These are phyloP conservation scores for Hypomontagnella submonticulosa DNA, from an alignment of 495 filamentous ascomycete genomes.

Conservation along the genomic window DNA sequence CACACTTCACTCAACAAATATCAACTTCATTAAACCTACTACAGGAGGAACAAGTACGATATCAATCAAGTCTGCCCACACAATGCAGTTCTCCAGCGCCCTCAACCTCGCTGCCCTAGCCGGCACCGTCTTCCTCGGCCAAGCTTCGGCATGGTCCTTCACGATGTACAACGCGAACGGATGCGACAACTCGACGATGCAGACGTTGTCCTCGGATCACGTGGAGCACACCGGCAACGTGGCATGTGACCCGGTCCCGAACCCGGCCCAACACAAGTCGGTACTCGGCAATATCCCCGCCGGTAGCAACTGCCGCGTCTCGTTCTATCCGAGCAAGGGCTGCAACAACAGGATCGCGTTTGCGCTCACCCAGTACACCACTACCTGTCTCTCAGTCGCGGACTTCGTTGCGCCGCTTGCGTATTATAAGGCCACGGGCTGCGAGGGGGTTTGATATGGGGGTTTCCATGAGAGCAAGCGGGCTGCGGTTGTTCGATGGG, in stretches of 20 bases:
- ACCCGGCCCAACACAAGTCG: slow-evolving; percentile 25
- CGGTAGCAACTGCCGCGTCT: slow-evolving; percentile 24
- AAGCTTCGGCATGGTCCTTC: slow-evolving; percentile 29
- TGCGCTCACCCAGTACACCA: slow-evolving; percentile 26
- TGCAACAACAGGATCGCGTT: slow-evolving; percentile 22
- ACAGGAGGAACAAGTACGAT: neutral
- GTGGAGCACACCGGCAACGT: slow-evolving; percentile 18
- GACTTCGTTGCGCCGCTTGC: slow-evolving; percentile 18
- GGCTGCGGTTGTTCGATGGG: too few species aligned
- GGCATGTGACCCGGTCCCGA: slow-evolving; percentile 16
- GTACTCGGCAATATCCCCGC: slow-evolving; percentile 15
- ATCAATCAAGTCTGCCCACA: neutral
- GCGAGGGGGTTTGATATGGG: neutral
- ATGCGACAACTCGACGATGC: slow-evolving; percentile 26
- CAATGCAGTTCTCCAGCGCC: slow-evolving; percentile 20
- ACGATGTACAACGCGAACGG: slow-evolving; percentile 18
- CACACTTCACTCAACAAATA: neutral
- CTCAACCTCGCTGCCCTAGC: slow-evolving; percentile 4
- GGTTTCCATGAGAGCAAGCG: too few species aligned
- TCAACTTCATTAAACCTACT: neutral
- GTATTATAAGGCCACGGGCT: slow-evolving; percentile 25
- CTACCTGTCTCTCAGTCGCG: slow-evolving; percentile 21
- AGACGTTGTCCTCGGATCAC: slow-evolving; percentile 6
- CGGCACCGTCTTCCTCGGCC: slow-evolving; percentile 3
- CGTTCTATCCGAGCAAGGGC: slow-evolving; percentile 16